phyloP scores from a whole-genome alignment of 2,329 filamentous ascomycete genomes.

The Colletotrichum sansevieriae region DNA sequence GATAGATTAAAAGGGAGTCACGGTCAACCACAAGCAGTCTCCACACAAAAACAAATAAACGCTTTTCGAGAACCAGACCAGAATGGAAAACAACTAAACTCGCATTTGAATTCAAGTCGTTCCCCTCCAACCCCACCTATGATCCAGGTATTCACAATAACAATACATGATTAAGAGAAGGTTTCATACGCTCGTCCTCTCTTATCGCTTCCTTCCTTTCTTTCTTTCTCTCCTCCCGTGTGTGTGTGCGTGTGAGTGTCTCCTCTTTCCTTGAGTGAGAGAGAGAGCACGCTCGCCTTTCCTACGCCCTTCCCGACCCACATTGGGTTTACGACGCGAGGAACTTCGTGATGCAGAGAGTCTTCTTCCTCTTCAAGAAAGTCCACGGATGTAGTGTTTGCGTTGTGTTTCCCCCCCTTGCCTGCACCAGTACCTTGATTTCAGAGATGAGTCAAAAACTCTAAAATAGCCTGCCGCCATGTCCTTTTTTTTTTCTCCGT shows the following conservation, averaged over 20 bases:
- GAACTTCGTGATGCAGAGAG: background rate
- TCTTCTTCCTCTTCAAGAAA: background rate
- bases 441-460: too few species aligned
- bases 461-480: too few species aligned
- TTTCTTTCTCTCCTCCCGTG: background rate
- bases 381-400: background rate
- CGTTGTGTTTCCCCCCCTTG: background rate
- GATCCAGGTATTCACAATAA: constrained; percentile 41
- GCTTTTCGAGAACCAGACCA: background rate
- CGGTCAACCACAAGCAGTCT: too few species aligned
- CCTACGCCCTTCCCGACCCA: background rate
- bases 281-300: background rate
- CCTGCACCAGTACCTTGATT: too few species aligned
- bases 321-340: background rate
- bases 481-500: too few species aligned
- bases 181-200: constrained; percentile 35
- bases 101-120: constrained; percentile 34
- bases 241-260: too few species aligned
- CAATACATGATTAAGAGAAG: constrained; percentile 39
- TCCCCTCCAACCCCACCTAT: constrained; percentile 13
- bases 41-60: background rate
- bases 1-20: too few species aligned
- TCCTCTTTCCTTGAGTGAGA: background rate
- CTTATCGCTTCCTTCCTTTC: constrained; percentile 2
- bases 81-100: constrained; percentile 18